These are phyloP conservation scores for Xerocomus cyaneibrunnescens DNA, from an alignment of 1,284 basidiomycete genomes.

Conservation along the genomic window DNA sequence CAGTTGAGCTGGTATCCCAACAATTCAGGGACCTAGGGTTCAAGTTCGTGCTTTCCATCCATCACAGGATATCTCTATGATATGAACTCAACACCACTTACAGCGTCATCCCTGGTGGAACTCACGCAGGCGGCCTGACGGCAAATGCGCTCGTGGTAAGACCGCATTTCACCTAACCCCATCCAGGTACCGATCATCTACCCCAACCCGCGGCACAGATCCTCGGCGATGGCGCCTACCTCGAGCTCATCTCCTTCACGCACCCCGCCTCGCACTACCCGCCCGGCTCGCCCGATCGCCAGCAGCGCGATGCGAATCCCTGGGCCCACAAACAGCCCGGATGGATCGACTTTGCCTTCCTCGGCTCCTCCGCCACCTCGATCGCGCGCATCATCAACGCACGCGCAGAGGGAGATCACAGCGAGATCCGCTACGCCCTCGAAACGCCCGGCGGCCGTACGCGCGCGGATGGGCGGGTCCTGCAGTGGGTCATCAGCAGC, in stretches of 20 bases:
- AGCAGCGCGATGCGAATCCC: conserved; percentile 42
- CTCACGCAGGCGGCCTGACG: conserved; percentile 60
- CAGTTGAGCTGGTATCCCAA: conserved; percentile 48
- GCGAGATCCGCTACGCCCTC: conserved; percentile 40
- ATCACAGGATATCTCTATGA: background rate
- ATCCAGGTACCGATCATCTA: background rate
- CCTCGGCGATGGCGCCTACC: conserved; percentile 57
- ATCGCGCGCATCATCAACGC: conserved; percentile 50
- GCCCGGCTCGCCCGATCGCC: conserved; percentile 43
- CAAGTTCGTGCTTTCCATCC: conserved; percentile 42
- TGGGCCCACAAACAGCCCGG: conserved; percentile 57
- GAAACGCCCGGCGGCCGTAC: conserved; percentile 52
- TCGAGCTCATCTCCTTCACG: conserved; percentile 67
- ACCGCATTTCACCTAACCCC: background rate
- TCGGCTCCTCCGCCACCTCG: conserved; percentile 44
- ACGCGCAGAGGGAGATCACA: conserved; percentile 41
- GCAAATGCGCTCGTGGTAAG: conserved; percentile 62
- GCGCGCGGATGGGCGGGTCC: conserved; percentile 49
- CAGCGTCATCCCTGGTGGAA: conserved; percentile 64
- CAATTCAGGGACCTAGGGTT: conserved; percentile 64
- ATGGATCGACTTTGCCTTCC: conserved; percentile 66
- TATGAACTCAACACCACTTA: background rate
- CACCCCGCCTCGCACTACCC: conserved; percentile 53
- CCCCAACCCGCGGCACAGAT: conserved; percentile 41
- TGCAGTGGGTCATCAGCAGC: conserved; percentile 58